Evolutionary conservation across 306 rosid genomes (phyloP), one percentile per base, ranked within the genome.

Genomic region (Pachyrhizus erosus): DNA sequence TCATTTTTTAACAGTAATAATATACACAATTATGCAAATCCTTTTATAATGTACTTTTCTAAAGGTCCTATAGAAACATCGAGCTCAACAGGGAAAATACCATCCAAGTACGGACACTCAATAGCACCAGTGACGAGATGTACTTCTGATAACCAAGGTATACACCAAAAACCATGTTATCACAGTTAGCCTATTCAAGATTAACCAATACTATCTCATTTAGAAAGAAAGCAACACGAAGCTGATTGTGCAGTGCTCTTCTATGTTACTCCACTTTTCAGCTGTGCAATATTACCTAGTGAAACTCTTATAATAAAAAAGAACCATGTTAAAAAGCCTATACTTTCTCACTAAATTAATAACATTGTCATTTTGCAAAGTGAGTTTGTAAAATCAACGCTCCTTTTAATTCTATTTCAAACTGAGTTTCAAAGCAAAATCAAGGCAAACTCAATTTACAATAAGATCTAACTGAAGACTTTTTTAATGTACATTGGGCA

Each of bases 101-200:
- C 37, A 84, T n/a, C 26, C 80, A 75, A 49, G 20, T 49, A 52
- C 14, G 43, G 42, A 48, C n/a, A 2, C 8, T 15, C 17, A 55
- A 37, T 2, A 20, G 14, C 52, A 67, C 43, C 10, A 1, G 11
- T 14, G 37, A 43, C 6, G 2, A 24, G 33, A 70, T 49, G 27
- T 18, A 15, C 43, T 51, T 64, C 55, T 40, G 66, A 70, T 39
- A 48, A 29, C 18, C 11, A n/a, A n/a, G n/a, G n/a, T n/a, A 40
- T 70, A 70, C 20, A 55, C 77, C 57, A 66, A 29, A 11, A 76
- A 81, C 29, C 66, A 77, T 5, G 11, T 43, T 60, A 14, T 13
- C 29, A 11, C 15, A 60, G 27, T 49, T 76, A 60, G 27, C 18
- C 29, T 29, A 70, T 66, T 46, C 55, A 48, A 68, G 11, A 49